Base-by-base conservation (phyloP, 164 flowering plant species). In the Kalanchoe fedtschenkoi region DNA sequence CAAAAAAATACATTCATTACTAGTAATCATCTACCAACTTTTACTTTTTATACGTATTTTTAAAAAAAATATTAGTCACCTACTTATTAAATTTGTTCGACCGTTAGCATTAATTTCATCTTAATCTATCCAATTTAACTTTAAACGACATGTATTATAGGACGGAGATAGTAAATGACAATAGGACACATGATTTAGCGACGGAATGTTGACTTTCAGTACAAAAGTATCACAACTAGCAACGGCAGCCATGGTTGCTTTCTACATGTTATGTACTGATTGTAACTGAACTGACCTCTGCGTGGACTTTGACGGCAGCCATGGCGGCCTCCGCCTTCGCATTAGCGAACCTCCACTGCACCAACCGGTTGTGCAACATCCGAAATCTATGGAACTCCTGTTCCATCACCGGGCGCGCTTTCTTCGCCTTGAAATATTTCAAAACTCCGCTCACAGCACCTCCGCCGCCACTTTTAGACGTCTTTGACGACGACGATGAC, bases 321-420 rank as follows among this genome's bases (percentile, higher is more conserved):
- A 71, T 70, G 30, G 82, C 62, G 16, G 74, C 74, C 53, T 78
- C 82, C 26, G 81, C 80, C 58, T 78, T 70, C 22, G 90, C 92
- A 72, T 86, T 90, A 2, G 59, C 78, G 64, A 81, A 83, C 72
- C 92, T 81, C 91, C 90, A 87, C 24, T 90, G 95, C 65, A 84
- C 19, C 58, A 82, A 37, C 37, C 85, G 72, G 37, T 80, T 84
- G 26, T 83, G 69, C 66, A 75, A 66, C 26, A 87, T 44, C 42
- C 77, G 59, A 35, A 74, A 71, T 39, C 68, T 71, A 62, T 83
- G 87, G 59, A 68, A 66, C 64, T 80, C 83, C 61, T 76, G 81
- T 64, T 76, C 77, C 63, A 69, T 69, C 0, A 41, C 44, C 0
- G 70, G 57, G 0, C 77, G 63, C 37, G 68, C 73, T 66, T 81